Percentiles rank a stretch among this genome's conserved stretches.
Evolutionary conservation across 768 basidiomycete genomes (phyloP).

Genomic region (Naganishia vishniacii): DNA sequence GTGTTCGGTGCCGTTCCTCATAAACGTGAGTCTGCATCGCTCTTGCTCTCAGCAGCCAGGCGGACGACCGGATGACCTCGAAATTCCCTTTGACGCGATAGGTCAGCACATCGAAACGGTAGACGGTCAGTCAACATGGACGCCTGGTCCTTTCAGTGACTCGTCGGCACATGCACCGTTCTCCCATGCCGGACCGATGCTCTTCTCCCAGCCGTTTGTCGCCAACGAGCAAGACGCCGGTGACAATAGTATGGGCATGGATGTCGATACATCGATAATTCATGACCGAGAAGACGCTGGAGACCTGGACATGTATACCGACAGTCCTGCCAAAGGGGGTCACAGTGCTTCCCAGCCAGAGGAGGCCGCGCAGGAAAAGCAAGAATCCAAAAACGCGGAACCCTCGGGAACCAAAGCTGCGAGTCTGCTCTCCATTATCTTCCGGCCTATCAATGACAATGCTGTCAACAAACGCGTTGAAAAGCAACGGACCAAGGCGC

Average conservation of each 20-base stretch:
- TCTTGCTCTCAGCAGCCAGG: too few species aligned
- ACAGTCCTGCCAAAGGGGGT: constrained; percentile 18
- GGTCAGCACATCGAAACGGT: constrained; percentile 24
- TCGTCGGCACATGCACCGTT: not conserved
- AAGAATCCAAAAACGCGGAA: not conserved
- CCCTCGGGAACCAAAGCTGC: not conserved
- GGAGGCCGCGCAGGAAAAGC: not conserved
- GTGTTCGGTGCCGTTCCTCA: constrained; percentile 19
- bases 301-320: constrained; percentile 28
- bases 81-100: not conserved
- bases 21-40: constrained; percentile 24
- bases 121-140: constrained; percentile 22
- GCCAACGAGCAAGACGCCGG: constrained; percentile 7
- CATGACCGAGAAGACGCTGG: not conserved
- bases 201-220: constrained; percentile 14
- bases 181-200: constrained; percentile 19
- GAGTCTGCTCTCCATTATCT: not conserved
- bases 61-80: too few species aligned
- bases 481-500: constrained; percentile 32
- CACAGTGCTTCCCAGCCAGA: not conserved
- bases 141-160: constrained; percentile 3
- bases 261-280: constrained; percentile 12
- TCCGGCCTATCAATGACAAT: constrained; percentile 17
- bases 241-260: constrained; percentile 15
- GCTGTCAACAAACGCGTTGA: constrained; percentile 31